phyloP scores from a whole-genome alignment of 805 yeast genomes.

The Zygoascus tannicola region DNA sequence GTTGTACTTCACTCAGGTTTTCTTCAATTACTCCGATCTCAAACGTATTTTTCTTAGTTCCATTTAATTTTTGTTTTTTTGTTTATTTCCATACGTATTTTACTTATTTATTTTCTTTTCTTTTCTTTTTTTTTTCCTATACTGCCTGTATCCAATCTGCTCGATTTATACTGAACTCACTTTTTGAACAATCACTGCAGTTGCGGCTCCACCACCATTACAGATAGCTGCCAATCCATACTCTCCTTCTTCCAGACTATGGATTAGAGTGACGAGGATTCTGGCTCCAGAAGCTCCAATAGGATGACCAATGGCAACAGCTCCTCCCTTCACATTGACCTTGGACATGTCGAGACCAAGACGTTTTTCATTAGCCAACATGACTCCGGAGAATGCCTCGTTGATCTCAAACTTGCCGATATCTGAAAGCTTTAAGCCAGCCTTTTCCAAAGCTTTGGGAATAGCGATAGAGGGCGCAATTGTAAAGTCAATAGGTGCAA shows the following conservation, averaged over 20 bases:
- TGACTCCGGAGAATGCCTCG: constrained; percentile 95
- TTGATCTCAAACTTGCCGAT: constrained; percentile 84
- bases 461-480: constrained; percentile 89
- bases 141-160: too few relatives aligned
- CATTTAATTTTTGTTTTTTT: too few relatives aligned
- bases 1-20: too few relatives aligned
- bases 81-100: too few relatives aligned
- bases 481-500: constrained; percentile 84
- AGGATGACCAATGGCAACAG: constrained; percentile 93
- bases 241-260: constrained; percentile 53
- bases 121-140: too few relatives aligned
- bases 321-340: constrained; percentile 89
- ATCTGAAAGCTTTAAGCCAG: constrained; percentile 51
- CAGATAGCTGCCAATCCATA: constrained; percentile 90
- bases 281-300: constrained; percentile 95
- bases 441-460: constrained; percentile 84
- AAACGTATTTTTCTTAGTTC: too few relatives aligned
- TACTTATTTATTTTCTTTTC: too few relatives aligned
- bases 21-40: too few relatives aligned
- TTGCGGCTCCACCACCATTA: constrained; percentile 98
- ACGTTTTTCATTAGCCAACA: constrained; percentile 71
- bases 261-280: constrained; percentile 49
- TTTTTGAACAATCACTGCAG: constrained; percentile 76
- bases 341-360: constrained; percentile 56
- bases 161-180: too few relatives aligned